Evolutionary conservation across 257 asterid species (phyloP).

Genomic region (Perilla frutescens): DNA sequence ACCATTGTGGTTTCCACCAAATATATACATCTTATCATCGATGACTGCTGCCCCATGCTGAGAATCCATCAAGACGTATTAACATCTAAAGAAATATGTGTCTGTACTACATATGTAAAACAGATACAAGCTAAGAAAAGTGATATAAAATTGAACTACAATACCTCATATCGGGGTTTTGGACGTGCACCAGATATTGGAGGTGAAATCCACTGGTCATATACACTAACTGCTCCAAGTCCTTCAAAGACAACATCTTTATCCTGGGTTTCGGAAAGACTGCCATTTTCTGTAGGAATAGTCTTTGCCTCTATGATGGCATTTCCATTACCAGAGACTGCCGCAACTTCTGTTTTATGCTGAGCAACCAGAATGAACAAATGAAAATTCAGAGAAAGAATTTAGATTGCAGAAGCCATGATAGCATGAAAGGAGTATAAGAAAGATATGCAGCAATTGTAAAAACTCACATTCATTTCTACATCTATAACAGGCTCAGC

Average conservation of each 20-base stretch:
- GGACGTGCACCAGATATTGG: slow-evolving; percentile 75
- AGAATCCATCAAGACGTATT: slow-evolving; percentile 33
- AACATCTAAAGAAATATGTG: slow-evolving; percentile 9
- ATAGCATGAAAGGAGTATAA: slow-evolving; percentile 18
- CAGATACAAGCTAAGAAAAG: slow-evolving; percentile 15
- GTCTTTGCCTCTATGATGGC: slow-evolving; percentile 54
- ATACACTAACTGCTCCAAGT: slow-evolving; percentile 61
- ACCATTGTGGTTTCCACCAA: slow-evolving; percentile 96
- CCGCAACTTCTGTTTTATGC: slow-evolving; percentile 60
- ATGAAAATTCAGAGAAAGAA: slow-evolving; percentile 27
- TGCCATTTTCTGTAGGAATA: slow-evolving; percentile 75
- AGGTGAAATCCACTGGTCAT: slow-evolving; percentile 93
- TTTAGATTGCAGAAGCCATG: slow-evolving; percentile 26
- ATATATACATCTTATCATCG: slow-evolving; percentile 89
- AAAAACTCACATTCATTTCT: slow-evolving; percentile 77
- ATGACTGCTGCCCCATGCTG: slow-evolving; percentile 96
- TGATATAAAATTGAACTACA: slow-evolving; percentile 17
- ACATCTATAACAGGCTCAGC: slow-evolving; percentile 73
- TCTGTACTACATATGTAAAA: not conserved
- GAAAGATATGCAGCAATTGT: slow-evolving; percentile 19
- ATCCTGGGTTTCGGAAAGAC: slow-evolving; percentile 70
- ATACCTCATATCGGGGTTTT: slow-evolving; percentile 85
- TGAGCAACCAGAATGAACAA: slow-evolving; percentile 44
- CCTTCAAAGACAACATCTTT: slow-evolving; percentile 80
- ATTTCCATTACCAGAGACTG: slow-evolving; percentile 65